A percentile compares a stretch with the other conserved stretches of the same genome.
These are phyloP conservation scores for Ophiognomonia clavigignenti-juglandacearum DNA, from an alignment of 2,329 filamentous ascomycete species.

Conservation along the genomic window DNA sequence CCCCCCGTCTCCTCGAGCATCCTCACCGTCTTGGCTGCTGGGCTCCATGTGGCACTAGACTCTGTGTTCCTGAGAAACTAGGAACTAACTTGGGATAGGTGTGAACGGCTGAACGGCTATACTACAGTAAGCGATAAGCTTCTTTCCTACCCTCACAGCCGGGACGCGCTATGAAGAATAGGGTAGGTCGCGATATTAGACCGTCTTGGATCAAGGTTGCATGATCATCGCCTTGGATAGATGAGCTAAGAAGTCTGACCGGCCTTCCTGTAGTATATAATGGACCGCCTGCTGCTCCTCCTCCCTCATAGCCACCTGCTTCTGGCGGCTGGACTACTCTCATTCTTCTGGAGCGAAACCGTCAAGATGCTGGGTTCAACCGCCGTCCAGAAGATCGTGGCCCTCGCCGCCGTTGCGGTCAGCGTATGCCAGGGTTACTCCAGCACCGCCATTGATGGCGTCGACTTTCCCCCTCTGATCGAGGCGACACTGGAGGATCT, in stretches of 20 bases:
- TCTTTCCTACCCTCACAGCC: background rate
- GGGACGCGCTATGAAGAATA: background rate
- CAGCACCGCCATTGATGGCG: background rate
- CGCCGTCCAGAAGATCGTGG: background rate
- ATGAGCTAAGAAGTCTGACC: background rate
- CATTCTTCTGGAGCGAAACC: background rate
- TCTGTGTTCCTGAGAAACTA: background rate
- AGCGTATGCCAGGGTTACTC: background rate
- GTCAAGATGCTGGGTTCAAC: background rate
- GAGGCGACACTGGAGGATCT: constrained; percentile 30
- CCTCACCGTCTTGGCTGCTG: background rate
- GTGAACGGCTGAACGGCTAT: background rate
- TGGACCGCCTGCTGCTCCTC: too few relatives aligned
- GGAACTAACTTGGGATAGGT: too few relatives aligned
- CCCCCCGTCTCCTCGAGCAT: background rate
- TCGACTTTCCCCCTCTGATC: constrained; percentile 26
- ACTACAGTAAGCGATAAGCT: too few relatives aligned
- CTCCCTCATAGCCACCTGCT: background rate
- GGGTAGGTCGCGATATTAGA: background rate
- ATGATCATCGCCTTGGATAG: background rate
- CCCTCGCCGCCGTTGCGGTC: background rate
- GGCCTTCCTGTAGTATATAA: background rate
- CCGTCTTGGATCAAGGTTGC: too few relatives aligned
- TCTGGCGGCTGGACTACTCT: background rate
- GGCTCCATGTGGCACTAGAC: background rate